These are phyloP conservation scores for Cyclospora cayetanensis DNA, from an alignment of 169 alveolate genomes.

Conservation along the genomic window DNA sequence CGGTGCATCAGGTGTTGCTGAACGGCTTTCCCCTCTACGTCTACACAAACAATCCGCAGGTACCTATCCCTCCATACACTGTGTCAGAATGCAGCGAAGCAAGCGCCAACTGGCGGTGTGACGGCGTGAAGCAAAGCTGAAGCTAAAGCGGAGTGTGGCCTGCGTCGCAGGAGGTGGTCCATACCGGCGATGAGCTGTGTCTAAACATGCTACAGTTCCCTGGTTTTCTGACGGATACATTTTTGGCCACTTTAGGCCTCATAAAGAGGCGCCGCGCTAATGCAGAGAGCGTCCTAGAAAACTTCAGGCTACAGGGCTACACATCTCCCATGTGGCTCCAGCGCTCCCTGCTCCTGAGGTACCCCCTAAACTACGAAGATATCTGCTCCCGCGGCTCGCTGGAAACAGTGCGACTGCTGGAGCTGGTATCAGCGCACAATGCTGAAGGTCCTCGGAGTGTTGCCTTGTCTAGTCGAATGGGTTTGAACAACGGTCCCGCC, in stretches of 20 bases:
- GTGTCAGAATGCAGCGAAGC: no score
- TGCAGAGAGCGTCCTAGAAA: constrained; percentile 41
- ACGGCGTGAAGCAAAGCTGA: not conserved
- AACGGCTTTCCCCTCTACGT: constrained; percentile 48
- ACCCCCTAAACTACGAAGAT: constrained; percentile 45
- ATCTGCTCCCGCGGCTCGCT: constrained; percentile 21
- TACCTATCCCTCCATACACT: not conserved
- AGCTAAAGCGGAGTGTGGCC: not conserved
- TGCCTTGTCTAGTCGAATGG: not conserved
- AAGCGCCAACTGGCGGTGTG: not conserved
- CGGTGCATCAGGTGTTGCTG: constrained; percentile 41
- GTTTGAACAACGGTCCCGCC: not conserved
- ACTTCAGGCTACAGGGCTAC: constrained; percentile 34
- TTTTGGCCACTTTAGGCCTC: constrained; percentile 1
- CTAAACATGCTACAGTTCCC: constrained; percentile 51
- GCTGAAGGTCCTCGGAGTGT: constrained; percentile 25
- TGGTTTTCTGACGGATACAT: constrained; percentile 38
- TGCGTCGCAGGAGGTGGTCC: constrained; percentile 1
- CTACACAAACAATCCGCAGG: constrained; percentile 59
- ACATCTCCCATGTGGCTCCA: constrained; percentile 58
- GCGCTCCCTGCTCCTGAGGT: constrained; percentile 24
- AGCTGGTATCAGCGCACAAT: constrained; percentile 14
- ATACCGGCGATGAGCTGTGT: constrained; percentile 54
- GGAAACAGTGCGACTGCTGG: constrained; percentile 37
- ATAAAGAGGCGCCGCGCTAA: constrained; percentile 40